Base-by-base conservation (phyloP, 768 basidiomycete species). In the Russula emetica region DNA sequence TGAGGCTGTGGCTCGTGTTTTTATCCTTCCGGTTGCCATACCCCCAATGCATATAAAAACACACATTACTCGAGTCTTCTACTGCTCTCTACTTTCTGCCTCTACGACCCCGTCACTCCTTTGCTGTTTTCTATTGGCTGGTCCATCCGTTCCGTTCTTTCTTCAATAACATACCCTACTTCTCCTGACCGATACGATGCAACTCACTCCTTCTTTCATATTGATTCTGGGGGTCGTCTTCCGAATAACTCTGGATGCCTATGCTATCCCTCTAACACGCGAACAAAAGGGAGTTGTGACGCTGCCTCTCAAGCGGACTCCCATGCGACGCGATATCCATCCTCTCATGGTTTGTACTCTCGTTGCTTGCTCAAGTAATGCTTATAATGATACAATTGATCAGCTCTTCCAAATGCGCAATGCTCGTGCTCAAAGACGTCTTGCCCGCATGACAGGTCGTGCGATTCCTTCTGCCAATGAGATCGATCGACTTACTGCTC, bases 181-280 rank as follows among this genome's bases (percentile, higher is more conserved):
- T 77, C 95, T 94, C 92, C 94, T 94, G 64, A 40, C 44, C 54
- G 63, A 69, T 66, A 74, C 70, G 67, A 89, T 90, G 87, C 82
- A 82, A 67, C 76, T 87, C 71, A 75, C 76, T 51, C 69, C 80
- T 69, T 74, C 78, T 47, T 78, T 87, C 68, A 75, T 79, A 62
- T 64, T 81, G 65, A 78, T 89, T 68, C 76, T 85, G 63, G 78
- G 80, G 66, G 81, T 78, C 73, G 67, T 88, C 63, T 70, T 84
- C 52, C 67, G 80, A 55, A 70, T 79, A 42, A 76, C 77, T 58
- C 40, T 63, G 8, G 72, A 72, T 64, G 78, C 76, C 58, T 74
- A 78, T 55, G 83, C 83, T 42, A 72, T 75, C 13, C 83, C 83
- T 49, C 32, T 75, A 38, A 74, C 63, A 49, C 73, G 71, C 34